Percentiles rank a stretch among this genome's conserved stretches.
Conservation (phyloP, 805 yeast species). For the Maudiozyma serrabonitensis region DNA sequence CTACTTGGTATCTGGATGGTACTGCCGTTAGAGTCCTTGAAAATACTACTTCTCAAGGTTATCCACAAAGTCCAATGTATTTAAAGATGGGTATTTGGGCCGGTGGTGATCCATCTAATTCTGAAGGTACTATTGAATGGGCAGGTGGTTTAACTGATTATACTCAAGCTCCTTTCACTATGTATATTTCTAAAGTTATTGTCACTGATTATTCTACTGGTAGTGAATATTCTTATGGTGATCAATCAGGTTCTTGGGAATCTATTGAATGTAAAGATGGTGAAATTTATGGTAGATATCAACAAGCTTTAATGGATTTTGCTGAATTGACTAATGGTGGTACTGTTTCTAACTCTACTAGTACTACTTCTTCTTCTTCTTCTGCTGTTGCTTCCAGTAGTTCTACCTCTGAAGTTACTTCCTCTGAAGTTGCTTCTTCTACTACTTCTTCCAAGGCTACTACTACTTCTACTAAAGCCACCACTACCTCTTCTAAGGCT, state of each 20-base stretch:
- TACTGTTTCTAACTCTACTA: conserved; percentile 9
- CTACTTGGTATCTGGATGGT: conserved; percentile 72
- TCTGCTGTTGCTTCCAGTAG: conserved; percentile 6
- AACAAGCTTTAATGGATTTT: conserved; percentile 37
- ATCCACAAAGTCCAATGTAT: conserved; percentile 87
- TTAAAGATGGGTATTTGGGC: conserved; percentile 68
- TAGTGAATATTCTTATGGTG: conserved; percentile 43
- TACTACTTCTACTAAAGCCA: not conserved
- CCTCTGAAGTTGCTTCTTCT: conserved; percentile 5
- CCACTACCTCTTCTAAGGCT: conserved; percentile 1
- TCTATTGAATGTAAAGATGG: conserved; percentile 53
- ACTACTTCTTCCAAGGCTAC: not conserved
- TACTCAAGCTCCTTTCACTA: conserved; percentile 54
- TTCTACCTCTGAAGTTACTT: conserved; percentile 2
- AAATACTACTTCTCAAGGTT: conserved; percentile 51
- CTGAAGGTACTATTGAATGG: conserved; percentile 68
- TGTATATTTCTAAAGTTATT: conserved; percentile 48
- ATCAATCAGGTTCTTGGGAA: conserved; percentile 46
- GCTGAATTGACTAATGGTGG: conserved; percentile 20
- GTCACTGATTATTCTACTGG: conserved; percentile 70
- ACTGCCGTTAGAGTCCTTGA: conserved; percentile 50
- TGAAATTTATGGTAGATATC: conserved; percentile 48
- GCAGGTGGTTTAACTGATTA: conserved; percentile 71
- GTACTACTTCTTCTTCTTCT: conserved; percentile 7
- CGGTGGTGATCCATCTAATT: conserved; percentile 63